Evolutionary conservation across 1,284 basidiomycete genomes (phyloP).

Genomic region (Megacollybia platyphylla): DNA sequence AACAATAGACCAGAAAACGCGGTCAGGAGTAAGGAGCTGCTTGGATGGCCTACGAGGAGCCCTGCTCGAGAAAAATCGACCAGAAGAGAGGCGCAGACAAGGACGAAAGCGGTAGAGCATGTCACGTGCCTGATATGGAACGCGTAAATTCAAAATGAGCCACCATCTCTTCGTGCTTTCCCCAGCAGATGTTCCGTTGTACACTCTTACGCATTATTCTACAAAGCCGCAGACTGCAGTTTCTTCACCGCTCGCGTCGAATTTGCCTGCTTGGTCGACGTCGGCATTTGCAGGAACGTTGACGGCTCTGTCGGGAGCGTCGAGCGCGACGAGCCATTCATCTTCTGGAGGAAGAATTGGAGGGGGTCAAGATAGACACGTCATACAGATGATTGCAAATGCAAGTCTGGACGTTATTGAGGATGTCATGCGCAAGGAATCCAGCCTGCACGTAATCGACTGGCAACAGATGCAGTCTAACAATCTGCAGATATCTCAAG

Average conservation of each 20-base stretch:
- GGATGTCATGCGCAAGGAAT: slow-evolving; percentile 79
- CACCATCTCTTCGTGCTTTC: slow-evolving; percentile 75
- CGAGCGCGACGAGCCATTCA: slow-evolving; percentile 56
- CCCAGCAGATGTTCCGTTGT: slow-evolving; percentile 72
- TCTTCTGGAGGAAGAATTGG: slow-evolving; percentile 55
- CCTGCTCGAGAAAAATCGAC: too few relatives aligned
- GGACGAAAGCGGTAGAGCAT: too few relatives aligned
- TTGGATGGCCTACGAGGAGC: too few relatives aligned
- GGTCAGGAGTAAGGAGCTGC: not conserved
- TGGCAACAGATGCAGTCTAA: slow-evolving; percentile 5
- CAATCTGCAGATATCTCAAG: slow-evolving; percentile 69
- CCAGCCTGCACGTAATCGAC: slow-evolving; percentile 56
- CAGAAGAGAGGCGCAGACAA: too few relatives aligned
- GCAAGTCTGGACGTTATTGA: slow-evolving; percentile 87
- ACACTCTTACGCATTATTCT: slow-evolving; percentile 68
- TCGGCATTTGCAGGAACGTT: slow-evolving; percentile 80
- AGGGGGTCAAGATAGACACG: slow-evolving; percentile 73
- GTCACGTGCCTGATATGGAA: too few relatives aligned
- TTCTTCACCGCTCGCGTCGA: slow-evolving; percentile 59
- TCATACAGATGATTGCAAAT: slow-evolving; percentile 95
- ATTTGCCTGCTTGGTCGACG: slow-evolving; percentile 76
- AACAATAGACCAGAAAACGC: slow-evolving; percentile 1
- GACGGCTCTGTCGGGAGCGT: slow-evolving; percentile 70
- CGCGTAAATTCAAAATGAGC: slow-evolving; percentile 38
- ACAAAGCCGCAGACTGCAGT: slow-evolving; percentile 50